A percentile compares a stretch with the other conserved stretches of the same genome.
Evolutionary conservation across 2,329 filamentous ascomycete species (phyloP).

Genomic region (Magnaporthiopsis incrustans): DNA sequence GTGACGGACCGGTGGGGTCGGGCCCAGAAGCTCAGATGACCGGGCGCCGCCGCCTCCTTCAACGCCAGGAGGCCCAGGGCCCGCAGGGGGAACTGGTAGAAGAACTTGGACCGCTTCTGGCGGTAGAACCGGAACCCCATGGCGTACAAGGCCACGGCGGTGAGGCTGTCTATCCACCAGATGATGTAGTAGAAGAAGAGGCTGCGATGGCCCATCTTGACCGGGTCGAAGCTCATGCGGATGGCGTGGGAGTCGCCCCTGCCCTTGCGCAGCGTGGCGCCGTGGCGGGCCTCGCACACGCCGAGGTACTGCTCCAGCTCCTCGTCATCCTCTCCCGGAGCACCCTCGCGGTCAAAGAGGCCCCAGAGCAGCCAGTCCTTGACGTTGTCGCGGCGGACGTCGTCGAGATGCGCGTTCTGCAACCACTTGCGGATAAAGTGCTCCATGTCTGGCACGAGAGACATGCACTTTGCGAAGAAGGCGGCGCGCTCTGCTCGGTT

Average conservation of each 20-base stretch:
- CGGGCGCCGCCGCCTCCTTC: constrained; percentile 7
- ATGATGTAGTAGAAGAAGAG: constrained; percentile 10
- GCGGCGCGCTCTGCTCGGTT: constrained; percentile 11
- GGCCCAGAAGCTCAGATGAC: constrained; percentile 13
- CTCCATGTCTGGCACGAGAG: constrained; percentile 11
- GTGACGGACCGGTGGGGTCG: constrained; percentile 6
- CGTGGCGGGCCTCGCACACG: constrained; percentile 7
- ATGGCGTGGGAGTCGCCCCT: constrained; percentile 13
- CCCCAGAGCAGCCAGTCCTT: constrained; percentile 16
- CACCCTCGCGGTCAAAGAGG: constrained; percentile 10
- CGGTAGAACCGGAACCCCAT: constrained; percentile 15
- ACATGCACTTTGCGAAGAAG: constrained; percentile 9
- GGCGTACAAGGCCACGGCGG: constrained; percentile 5
- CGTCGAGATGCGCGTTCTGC: constrained; percentile 12
- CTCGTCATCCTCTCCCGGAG: constrained; percentile 7
- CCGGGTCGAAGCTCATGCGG: constrained; percentile 13
- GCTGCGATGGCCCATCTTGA: constrained; percentile 12
- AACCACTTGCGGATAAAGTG: constrained; percentile 14
- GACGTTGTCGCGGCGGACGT: constrained; percentile 14
- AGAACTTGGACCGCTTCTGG: constrained; percentile 13
- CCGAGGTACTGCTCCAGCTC: constrained; percentile 13
- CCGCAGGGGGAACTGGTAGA: constrained; percentile 15
- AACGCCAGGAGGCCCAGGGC: constrained; percentile 5
- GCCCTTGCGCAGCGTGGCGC: constrained; percentile 8
- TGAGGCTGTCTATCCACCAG: constrained; percentile 8